Base-by-base conservation (phyloP, 768 basidiomycete genomes). In the Agaricus subrufescens region DNA sequence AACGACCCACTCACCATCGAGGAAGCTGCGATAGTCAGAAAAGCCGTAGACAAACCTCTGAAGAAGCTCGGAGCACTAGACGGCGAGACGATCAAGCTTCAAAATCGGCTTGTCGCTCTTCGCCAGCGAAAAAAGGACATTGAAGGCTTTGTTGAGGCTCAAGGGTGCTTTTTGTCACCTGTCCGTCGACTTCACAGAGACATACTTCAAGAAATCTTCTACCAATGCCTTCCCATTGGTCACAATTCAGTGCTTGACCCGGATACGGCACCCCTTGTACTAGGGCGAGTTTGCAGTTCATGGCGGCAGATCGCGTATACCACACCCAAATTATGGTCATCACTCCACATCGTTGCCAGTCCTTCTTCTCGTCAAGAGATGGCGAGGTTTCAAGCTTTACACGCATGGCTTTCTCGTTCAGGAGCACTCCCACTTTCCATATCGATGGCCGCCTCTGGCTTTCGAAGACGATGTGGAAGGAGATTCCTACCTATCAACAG, bases 221-320 rank as follows among this genome's bases (percentile, higher is more conserved):
- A 39, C 15, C 29, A 53, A n/a, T 61, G 60, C 39, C 60, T 61
- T 4, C 60, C 60, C 8, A 34, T 52, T 12, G 42, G 26, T 14
- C 48, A 49, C 31, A 61, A 58, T 47, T 42, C 60, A 8, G 57
- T 54, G 10, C 51, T 61, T 56, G 44, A 50, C 43, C 38, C 34
- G 15, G 49, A 50, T 19, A 57, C 58, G 40, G 60, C 60, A n/a
- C 60, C 60, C 1, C 11, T 61, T 15, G 15, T 54, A 10, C 46
- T 61, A 15, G 57, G 56, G 15, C 31, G 54, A 30, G 60, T 61
- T n/a, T 61, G 60, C 37, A 40, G 53, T 19, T 37, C 26, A n/a
- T 61, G 60, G 60, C 42, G 60, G 44, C 44, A 50, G 42, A 30
- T 60, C 30, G 39, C 46, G 8, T 15, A 43, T 11, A 42, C 30